Base-by-base conservation (phyloP, 148 eudicot species). In the Beta vulgaris region DNA sequence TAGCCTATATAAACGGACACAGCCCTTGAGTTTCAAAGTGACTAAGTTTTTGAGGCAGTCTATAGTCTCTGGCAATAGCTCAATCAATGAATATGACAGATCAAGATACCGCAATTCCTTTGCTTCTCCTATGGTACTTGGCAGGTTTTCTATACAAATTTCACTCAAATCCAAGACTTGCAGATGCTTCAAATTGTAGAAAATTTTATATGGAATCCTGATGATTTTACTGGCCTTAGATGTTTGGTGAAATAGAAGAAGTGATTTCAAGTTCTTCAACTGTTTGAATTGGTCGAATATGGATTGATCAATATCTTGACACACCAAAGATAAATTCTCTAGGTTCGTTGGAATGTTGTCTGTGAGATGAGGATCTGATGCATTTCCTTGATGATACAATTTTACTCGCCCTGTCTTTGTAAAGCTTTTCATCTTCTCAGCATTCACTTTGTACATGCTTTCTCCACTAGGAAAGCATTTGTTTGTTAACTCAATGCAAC, bases 71-170 rank as follows among this genome's bases (percentile, higher is more conserved):
- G 73, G 73, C 31, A 70, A 21, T 2, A 57, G 32, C 35, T 51
- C 57, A 31, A 70, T 70, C 43, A 53, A 8, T 0, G 73, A 26
- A 23, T 25, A 21, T 70, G 73, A 70, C 21, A 70, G 44, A 53
- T 53, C 73, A 21, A 70, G 73, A 14, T 49, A 70, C 9, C 73
- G 14, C 73, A 70, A 34, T 12, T 70, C 61, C 25, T 19, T 70
- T 6, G 61, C 61, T 26, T 51, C 39, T 0, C 43, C 25, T 16
- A 70, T 23, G 21, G 43, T 32, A 51, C 61, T 70, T 3, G 73
- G 73, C 57, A 70, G 44, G 59, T 70, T 61, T 16, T 34, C 16
- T 51, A 70, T n/a, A 23, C 8, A 2, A 21, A 19, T 51, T 1
- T 61, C 37, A 70, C 73, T 70, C 58, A 70, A 70, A 53, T 70